Conservation (phyloP, 768 basidiomycete genomes). For the Vishniacozyma victoriae region DNA sequence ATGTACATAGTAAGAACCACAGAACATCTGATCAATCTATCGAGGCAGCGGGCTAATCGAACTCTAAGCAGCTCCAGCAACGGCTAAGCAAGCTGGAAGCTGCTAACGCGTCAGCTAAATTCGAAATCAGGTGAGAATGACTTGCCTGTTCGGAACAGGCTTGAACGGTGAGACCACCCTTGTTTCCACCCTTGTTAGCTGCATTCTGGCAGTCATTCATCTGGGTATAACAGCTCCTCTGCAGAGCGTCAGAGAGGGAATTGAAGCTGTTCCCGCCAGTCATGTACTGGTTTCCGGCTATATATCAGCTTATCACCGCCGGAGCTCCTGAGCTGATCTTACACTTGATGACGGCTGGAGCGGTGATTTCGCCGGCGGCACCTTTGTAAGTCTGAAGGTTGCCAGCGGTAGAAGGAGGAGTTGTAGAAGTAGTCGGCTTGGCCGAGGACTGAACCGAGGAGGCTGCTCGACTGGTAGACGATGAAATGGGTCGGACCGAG, state of each 20-base stretch:
- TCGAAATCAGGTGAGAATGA: slow-evolving; percentile 1
- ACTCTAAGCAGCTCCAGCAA: no score
- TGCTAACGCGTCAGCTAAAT: slow-evolving; percentile 3
- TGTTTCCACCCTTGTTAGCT: slow-evolving; percentile 16
- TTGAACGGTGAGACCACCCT: slow-evolving; percentile 14
- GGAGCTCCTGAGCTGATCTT: neutral
- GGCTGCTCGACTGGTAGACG: neutral
- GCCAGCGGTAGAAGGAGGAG: neutral
- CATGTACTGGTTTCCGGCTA: slow-evolving; percentile 8
- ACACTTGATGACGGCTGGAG: slow-evolving; percentile 24
- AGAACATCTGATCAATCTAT: no score
- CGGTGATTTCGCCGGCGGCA: slow-evolving; percentile 18
- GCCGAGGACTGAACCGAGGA: neutral
- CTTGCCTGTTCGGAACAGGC: slow-evolving; percentile 12
- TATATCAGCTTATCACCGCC: neutral
- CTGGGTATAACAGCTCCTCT: slow-evolving; percentile 21
- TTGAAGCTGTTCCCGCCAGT: slow-evolving; percentile 12
- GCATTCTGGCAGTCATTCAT: slow-evolving; percentile 17
- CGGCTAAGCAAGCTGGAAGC: slow-evolving; percentile 6
- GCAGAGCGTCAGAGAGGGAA: slow-evolving; percentile 18
- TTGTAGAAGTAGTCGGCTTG: neutral
- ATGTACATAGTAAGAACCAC: no score
- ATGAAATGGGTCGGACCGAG: neutral
- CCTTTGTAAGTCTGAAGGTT: slow-evolving; percentile 27
- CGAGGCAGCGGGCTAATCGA: no score